phyloP scores from a whole-genome alignment of 2,329 filamentous ascomycete species.

The Tothia fuscella region DNA sequence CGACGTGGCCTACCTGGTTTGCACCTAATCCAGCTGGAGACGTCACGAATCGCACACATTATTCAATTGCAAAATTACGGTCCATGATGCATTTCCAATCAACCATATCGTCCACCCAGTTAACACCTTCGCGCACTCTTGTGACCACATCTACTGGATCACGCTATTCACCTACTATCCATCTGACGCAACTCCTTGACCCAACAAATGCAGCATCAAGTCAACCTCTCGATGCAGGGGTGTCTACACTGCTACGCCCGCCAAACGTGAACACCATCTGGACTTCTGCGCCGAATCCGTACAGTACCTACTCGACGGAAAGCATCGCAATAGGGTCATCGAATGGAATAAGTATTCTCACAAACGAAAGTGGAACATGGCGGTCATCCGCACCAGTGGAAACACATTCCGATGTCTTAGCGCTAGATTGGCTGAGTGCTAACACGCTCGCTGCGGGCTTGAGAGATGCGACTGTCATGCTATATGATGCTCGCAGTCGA shows the following conservation, averaged over 20 bases:
- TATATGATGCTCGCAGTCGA: conserved; percentile 17
- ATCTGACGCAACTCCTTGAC: conserved; percentile 16
- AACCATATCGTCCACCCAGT: conserved; percentile 20
- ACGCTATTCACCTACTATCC: conserved; percentile 19
- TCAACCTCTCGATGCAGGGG: conserved; percentile 12
- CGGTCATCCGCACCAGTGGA: conserved; percentile 8
- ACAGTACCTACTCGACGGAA: conserved; percentile 7
- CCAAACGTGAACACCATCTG: conserved; percentile 19
- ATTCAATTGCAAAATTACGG: conserved; percentile 17
- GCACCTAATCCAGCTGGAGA: not conserved
- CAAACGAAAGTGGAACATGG: conserved; percentile 6
- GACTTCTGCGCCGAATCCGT: conserved; percentile 18
- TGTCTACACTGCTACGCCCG: conserved; percentile 21
- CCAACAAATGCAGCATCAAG: conserved; percentile 15
- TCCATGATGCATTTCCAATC: conserved; percentile 18
- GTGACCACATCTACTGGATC: conserved; percentile 21
- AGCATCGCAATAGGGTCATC: conserved; percentile 21
- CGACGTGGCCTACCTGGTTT: no score
- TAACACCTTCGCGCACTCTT: conserved; percentile 20
- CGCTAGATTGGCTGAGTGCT: conserved; percentile 23
- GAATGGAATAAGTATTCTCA: conserved; percentile 16
- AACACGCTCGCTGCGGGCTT: conserved; percentile 22
- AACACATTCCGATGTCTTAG: conserved; percentile 20
- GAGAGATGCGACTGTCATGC: conserved; percentile 21
- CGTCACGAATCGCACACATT: conserved; percentile 12